These are phyloP conservation scores for Camellia oleifera DNA, from an alignment of 179 eudicot species.

Conservation along the genomic window DNA sequence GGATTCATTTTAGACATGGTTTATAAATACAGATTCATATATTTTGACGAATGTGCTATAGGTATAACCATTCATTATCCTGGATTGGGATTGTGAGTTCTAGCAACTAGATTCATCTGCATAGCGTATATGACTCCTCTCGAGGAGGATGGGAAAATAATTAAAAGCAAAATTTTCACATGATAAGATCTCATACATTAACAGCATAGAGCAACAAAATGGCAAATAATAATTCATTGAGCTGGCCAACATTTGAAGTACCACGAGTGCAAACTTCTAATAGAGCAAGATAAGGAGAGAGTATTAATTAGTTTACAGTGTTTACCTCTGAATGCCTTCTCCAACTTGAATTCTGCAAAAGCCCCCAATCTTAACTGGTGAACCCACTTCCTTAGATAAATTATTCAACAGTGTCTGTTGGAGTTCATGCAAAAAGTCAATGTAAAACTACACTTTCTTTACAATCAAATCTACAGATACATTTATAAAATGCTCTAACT, in stretches of 20 bases:
- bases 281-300: neutral
- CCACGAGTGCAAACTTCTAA: neutral
- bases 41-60: neutral
- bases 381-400: slow-evolving; percentile 76
- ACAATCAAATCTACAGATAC: neutral
- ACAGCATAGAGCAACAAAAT: neutral
- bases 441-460: neutral
- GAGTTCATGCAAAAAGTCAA: neutral
- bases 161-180: neutral
- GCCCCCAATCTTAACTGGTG: slow-evolving; percentile 67
- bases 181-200: neutral
- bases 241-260: neutral
- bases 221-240: slow-evolving; percentile 1
- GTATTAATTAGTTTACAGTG: neutral
- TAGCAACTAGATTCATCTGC: neutral
- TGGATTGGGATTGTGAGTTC: neutral
- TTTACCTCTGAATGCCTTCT: slow-evolving; percentile 80
- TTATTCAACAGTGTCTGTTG: slow-evolving; percentile 67
- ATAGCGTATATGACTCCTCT: neutral
- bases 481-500: neutral
- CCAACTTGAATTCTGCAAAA: slow-evolving; percentile 90
- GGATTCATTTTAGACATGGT: neutral
- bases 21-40: neutral
- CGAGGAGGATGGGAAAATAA: neutral
- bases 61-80: neutral